Conservation (phyloP, 768 basidiomycete species). For the Suillus occidentalis region DNA sequence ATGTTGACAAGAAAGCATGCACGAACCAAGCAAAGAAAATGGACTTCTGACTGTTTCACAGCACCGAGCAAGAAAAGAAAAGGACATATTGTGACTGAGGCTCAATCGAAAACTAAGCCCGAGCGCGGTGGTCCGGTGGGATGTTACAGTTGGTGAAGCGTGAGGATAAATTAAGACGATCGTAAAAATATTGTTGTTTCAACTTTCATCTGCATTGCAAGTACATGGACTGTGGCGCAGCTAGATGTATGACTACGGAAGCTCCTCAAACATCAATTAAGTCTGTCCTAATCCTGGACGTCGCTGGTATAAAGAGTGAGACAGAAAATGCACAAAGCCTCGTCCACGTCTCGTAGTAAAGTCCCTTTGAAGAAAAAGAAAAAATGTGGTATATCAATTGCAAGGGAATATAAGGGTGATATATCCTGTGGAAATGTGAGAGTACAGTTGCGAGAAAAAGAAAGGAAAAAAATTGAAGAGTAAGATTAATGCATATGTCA, state of each 20-base stretch:
- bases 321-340: neutral
- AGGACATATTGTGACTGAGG: conserved; percentile 13
- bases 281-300: neutral
- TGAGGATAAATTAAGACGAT: neutral
- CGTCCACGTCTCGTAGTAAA: neutral
- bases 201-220: neutral
- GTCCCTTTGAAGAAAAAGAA: conserved; percentile 1
- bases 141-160: neutral
- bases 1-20: neutral
- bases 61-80: conserved; percentile 44
- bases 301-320: neutral
- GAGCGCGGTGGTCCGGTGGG: neutral
- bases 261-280: neutral
- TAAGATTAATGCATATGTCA: conserved; percentile 2
- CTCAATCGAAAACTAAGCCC: neutral
- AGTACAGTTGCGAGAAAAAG: neutral
- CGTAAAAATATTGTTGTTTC: neutral
- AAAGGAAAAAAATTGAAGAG: neutral
- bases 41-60: conserved; percentile 41
- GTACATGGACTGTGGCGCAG: neutral
- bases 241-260: neutral
- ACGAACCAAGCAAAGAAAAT: conserved; percentile 46
- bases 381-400: conserved; percentile 2
- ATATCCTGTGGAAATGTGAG: conserved; percentile 1
- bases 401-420: neutral